Percentiles rank a stretch among this genome's conserved stretches.
Evolutionary conservation across 169 alveolate species (phyloP).

Genomic region (Theileria annulata): DNA sequence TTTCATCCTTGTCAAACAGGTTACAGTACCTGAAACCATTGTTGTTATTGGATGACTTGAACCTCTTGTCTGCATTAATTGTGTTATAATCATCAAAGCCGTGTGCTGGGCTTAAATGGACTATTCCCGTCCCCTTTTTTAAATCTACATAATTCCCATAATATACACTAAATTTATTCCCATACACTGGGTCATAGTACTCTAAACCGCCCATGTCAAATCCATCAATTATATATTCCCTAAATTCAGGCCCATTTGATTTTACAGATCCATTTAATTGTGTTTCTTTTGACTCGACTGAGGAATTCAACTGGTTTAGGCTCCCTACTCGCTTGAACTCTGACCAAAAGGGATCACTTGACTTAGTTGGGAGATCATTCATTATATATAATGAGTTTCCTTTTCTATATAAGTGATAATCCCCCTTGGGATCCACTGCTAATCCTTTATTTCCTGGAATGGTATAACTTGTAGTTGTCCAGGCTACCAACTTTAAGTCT

Average conservation of each 20-base stretch:
- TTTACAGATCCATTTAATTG: background rate
- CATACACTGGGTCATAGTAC: conserved; percentile 40
- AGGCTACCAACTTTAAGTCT: conserved; percentile 58
- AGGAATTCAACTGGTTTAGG: conserved; percentile 11
- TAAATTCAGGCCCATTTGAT: background rate
- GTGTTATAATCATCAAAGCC: conserved; percentile 43
- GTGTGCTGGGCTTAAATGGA: conserved; percentile 65
- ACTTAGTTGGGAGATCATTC: background rate
- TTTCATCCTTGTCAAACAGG: conserved; percentile 55
- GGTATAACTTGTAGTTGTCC: conserved; percentile 81
- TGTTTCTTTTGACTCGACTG: background rate
- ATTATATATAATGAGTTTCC: conserved; percentile 23
- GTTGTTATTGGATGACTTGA: background rate
- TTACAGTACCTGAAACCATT: conserved; percentile 28
- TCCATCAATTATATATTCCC: conserved; percentile 24
- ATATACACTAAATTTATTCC: conserved; percentile 23
- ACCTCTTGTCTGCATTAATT: conserved; percentile 2
- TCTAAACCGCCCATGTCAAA: conserved; percentile 11
- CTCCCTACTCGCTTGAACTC: conserved; percentile 11
- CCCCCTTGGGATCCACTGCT: conserved; percentile 49
- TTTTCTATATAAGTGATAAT: conserved; percentile 36
- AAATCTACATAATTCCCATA: conserved; percentile 20
- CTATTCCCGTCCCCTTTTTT: conserved; percentile 51
- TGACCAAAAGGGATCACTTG: background rate
- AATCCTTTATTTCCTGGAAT: conserved; percentile 77